Evolutionary conservation across 192 early-diverging fungal species (phyloP), one percentile per base, ranked within the genome.

Genomic region (Diversispora epigaea): DNA sequence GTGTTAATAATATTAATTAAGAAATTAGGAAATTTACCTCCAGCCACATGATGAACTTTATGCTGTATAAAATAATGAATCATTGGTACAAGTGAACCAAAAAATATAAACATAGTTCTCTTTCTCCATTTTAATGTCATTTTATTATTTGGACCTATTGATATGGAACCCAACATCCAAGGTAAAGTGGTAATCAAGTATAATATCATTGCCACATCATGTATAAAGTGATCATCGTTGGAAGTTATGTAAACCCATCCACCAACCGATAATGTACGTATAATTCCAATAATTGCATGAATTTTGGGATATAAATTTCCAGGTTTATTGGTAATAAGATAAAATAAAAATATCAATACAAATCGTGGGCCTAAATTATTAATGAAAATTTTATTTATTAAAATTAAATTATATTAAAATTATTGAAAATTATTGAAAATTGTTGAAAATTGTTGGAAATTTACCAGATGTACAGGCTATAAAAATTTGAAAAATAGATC

Each of bases 171-270:
- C 17, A 90, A 19, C 82, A 91, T 90, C 79, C 92, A 93, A 3
- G 91, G 91, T 68, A 94, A 80, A 15, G 91, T 94, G 67, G 84
- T 84, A 39, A 94, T n/a, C 70, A 94, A 78, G 78, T 94, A 94
- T 6, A 87, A 47, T 9, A 92, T 87, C 93, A 94, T 94, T 77
- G 90, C 88, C 67, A 94, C 84, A 62, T 94, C 93, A 73, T 94
- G 93, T 39, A 87, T 84, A 22, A 86, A 81, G 78, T 92, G 93
- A 80, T 94, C 91, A 71, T 94, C 93, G 19, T 89, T 86, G 0
- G 90, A 92, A 6, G 91, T 94, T 72, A 94, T 86, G 73, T 93
- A 94, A 4, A 91, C 89, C 93, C 93, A 94, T 25, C 93, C 91
- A 52, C 91, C 93, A 58, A 91, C 92, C 8, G 91, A 85, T 19